These are phyloP conservation scores for Silene vulgaris DNA, from an alignment of 179 eudicot species.

Conservation along the genomic window DNA sequence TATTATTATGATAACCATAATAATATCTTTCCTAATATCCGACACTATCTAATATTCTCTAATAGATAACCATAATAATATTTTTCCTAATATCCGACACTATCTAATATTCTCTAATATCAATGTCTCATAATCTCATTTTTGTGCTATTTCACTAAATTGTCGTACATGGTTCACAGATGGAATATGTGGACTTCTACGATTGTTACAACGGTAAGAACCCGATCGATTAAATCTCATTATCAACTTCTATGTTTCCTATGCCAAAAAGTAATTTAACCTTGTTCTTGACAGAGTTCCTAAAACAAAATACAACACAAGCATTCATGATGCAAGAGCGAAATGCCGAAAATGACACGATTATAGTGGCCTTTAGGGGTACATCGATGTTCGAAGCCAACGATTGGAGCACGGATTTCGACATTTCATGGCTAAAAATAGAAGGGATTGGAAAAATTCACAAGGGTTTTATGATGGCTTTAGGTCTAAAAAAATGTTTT, in stretches of 20 bases:
- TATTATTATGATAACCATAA: too few species aligned
- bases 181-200: constrained; percentile 50
- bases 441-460: constrained; percentile 45
- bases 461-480: constrained; percentile 54
- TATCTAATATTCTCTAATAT: too few species aligned
- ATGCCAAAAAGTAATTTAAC: too few species aligned
- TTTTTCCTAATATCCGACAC: too few species aligned
- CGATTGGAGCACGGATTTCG: constrained; percentile 54
- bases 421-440: constrained; percentile 52
- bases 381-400: constrained; percentile 45
- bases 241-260: background rate
- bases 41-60: too few species aligned
- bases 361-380: constrained; percentile 50
- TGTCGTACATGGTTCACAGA: constrained; percentile 35
- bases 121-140: too few species aligned
- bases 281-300: constrained; percentile 34
- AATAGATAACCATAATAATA: too few species aligned
- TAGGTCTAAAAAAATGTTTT: constrained; percentile 39
- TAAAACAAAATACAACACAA: constrained; percentile 40
- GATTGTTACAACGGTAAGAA: constrained; percentile 53
- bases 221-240: background rate
- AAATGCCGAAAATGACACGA: constrained; percentile 25
- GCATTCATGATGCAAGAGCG: constrained; percentile 43
- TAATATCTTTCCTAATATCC: too few species aligned
- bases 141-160: background rate